Evolutionary conservation across 176 grass and related monocot genomes (phyloP), one percentile per base, ranked within the genome.

Genomic region (Avena sativa): DNA sequence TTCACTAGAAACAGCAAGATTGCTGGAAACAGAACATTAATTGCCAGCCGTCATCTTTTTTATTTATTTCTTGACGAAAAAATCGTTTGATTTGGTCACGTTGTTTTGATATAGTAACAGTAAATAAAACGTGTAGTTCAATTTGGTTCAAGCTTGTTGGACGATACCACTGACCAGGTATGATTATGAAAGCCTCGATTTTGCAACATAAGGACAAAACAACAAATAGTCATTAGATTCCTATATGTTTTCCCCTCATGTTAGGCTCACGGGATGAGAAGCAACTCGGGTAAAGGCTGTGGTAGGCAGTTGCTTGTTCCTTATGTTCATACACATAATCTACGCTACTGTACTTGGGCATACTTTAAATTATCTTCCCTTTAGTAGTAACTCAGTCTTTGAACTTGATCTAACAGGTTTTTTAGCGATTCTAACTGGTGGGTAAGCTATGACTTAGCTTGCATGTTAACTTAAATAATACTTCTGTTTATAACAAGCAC

Each of bases 151-250:
- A 17, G 0, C 17, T 17, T 52, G 23, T 75, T 47, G 47, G 44
- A 80, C 8, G 66, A 53, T 86, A 48, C 56, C 20, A 46, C 6
- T 81, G 32, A 50, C 43, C 5, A 30, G 16, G 9, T 40, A 67
- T 7, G 75, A 53, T 46, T 78, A 57, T 20, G 50, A 20, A 26
- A 51, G 25, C 23, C 73, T 28, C 23, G 30, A 30, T 8, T 51
- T 74, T 28, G 51, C 12, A 51, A 28, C 47, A 49, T 14, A 75
- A 51, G 47, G 72, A 51, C 8, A 26, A 47, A 47, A 58, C 36
- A 61, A 62, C 57, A 80, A 44, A 60, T 59, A 62, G 56, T 79
- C 34, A 43, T 59, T 79, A 14, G 78, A n/a, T 79, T 79, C n/a
- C 76, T 59, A 6, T 12, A 48, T 63, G 47, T 12, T 17, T 49